Conservation (phyloP, 495 filamentous ascomycete species). For the Hypomontagnella submonticulosa region DNA sequence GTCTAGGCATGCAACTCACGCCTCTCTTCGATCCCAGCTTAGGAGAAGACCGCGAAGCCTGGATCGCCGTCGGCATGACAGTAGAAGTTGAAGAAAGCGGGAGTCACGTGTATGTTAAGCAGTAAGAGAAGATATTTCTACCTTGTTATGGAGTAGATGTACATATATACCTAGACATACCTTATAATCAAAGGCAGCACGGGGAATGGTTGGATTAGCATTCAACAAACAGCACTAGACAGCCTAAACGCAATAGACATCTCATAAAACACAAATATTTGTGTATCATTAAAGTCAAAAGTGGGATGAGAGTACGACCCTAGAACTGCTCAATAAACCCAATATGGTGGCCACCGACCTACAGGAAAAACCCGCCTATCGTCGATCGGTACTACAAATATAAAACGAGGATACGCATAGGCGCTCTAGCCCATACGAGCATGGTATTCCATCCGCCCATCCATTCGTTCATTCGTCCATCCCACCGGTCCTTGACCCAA, state of each 20-base stretch:
- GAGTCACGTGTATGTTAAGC: slow-evolving; percentile 53
- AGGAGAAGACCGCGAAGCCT: slow-evolving; percentile 50
- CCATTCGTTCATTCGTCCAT: slow-evolving; percentile 20
- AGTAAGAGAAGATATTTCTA: slow-evolving; percentile 32
- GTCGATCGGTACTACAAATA: slow-evolving; percentile 1
- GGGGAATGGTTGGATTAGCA: no score
- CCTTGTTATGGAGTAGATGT: neutral
- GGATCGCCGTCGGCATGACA: slow-evolving; percentile 58
- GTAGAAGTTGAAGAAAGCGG: slow-evolving; percentile 55
- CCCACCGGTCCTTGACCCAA: slow-evolving; percentile 15
- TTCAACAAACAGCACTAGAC: neutral
- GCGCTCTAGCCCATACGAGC: slow-evolving; percentile 9
- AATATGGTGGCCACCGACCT: slow-evolving; percentile 5
- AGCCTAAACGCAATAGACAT: neutral
- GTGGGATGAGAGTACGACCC: slow-evolving; percentile 2
- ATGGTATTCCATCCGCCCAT: slow-evolving; percentile 7
- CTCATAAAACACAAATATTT: neutral
- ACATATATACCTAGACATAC: no score
- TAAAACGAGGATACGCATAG: no score
- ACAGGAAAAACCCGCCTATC: slow-evolving; percentile 1
- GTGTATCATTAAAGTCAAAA: neutral
- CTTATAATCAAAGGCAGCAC: no score
- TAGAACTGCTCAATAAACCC: slow-evolving; percentile 23
- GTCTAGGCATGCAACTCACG: slow-evolving; percentile 86
- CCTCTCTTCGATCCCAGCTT: slow-evolving; percentile 62